Evolutionary conservation across 257 asterid genomes (phyloP).

Genomic region (Galeopsis tetrahit): DNA sequence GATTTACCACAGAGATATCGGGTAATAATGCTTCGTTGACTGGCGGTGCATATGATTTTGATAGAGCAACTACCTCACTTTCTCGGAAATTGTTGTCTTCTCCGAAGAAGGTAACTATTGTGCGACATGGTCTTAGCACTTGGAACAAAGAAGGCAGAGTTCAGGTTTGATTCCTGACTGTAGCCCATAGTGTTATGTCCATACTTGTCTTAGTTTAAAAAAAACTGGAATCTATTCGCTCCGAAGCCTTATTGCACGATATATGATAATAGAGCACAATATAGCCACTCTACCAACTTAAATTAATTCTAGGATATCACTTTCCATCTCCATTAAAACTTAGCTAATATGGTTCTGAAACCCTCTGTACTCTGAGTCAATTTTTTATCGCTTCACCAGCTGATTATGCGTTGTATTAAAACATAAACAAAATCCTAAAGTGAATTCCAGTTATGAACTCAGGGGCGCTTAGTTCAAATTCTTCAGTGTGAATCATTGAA

Average conservation of each 20-base stretch:
- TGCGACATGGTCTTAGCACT: conserved; percentile 79
- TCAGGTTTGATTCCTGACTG: conserved; percentile 55
- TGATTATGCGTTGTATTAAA: neutral
- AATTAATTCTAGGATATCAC: neutral
- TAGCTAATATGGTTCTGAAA: neutral
- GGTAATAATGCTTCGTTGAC: conserved; percentile 52
- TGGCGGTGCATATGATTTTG: conserved; percentile 75
- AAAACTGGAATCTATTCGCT: neutral
- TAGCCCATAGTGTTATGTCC: neutral
- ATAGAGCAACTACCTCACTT: conserved; percentile 61
- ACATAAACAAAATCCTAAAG: neutral
- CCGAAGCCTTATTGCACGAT: neutral
- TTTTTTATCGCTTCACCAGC: neutral
- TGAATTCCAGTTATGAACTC: neutral
- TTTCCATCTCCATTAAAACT: conserved; percentile 6
- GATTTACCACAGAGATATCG: conserved; percentile 40
- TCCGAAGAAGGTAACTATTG: conserved; percentile 74
- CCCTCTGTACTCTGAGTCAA: neutral
- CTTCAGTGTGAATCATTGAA: too few species aligned
- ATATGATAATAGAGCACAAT: neutral
- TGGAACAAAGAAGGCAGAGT: conserved; percentile 83
- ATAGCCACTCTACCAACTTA: neutral
- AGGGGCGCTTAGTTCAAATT: too few species aligned
- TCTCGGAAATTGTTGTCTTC: conserved; percentile 56
- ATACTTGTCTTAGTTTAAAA: neutral